Evolutionary conservation across 108 stramenopile species (phyloP), one percentile per base, ranked within the genome.

Genomic region (Cyclostephanos tholiformis): DNA sequence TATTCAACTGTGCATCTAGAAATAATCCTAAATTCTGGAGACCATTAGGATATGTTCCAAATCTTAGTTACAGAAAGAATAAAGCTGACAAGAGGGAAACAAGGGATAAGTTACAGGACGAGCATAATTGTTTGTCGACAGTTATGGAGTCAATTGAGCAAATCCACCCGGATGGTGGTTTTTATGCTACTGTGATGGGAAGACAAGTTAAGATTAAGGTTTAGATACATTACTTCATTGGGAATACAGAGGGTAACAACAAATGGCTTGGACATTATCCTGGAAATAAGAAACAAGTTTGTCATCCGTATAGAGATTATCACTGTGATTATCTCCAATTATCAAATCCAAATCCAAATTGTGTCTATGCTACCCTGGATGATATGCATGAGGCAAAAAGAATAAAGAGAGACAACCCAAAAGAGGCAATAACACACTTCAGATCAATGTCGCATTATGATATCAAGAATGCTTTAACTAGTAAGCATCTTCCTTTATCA

Each of bases 291-390:
- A 17, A 5, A 20, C n/a, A n/a, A n/a, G n/a, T n/a, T n/a, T n/a
- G n/a, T n/a, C n/a, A n/a, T n/a, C n/a, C n/a, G n/a, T n/a, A 53
- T 53, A 17, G 52, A 1, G 52, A 53, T 53, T 53, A 19, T 53
- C 52, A 53, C 20, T 53, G 52, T 19, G 20, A 25, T 20, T 53
- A 25, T 53, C 19, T 20, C 11, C 19, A 53, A 8, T 53, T 53
- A 20, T 20, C 6, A 7, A 53, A 53, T 25, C 20, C 52, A 53
- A 53, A 53, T 25, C 52, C 52, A 20, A 8, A 5, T 19, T 53
- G 52, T 53, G 52, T 53, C 6, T 53, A 53, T 6, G 20, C 52
- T 6, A 53, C 52, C 6, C 6, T 53, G 7, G 23, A 25, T 20
- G 52, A 53, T 8, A 53, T 53, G 52, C 23, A 10, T 10, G n/a